phyloP scores from a whole-genome alignment of 257 asterid species.

The Solanum chilense region DNA sequence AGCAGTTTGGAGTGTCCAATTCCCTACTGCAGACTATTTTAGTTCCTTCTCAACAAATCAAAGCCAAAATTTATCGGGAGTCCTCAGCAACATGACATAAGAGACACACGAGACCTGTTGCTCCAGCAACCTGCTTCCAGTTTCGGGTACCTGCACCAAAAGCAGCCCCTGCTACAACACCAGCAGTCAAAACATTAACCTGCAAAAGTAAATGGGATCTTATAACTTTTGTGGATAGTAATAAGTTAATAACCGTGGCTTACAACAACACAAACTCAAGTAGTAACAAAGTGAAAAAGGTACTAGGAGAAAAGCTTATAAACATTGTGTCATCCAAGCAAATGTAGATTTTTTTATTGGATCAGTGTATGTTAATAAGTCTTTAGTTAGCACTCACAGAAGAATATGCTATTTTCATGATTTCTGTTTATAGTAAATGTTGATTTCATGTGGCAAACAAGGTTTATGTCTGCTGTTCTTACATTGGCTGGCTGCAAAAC shows the following conservation, averaged over 20 bases:
- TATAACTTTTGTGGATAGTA: background rate
- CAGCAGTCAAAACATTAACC: slow-evolving; percentile 58
- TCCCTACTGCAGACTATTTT: background rate
- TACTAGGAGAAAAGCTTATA: background rate
- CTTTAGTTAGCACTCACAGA: background rate
- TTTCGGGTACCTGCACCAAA: slow-evolving; percentile 64
- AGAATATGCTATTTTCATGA: background rate
- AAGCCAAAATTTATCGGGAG: slow-evolving; percentile 18
- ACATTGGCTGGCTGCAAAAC: background rate
- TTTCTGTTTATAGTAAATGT: background rate
- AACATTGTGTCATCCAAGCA: background rate
- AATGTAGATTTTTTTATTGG: background rate
- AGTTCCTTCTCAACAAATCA: background rate
- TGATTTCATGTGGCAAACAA: background rate
- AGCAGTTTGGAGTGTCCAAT: background rate
- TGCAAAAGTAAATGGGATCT: background rate
- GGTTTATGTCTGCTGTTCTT: background rate
- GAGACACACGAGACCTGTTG: slow-evolving; percentile 58
- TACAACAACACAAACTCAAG: background rate
- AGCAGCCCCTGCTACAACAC: slow-evolving; percentile 76
- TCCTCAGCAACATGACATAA: slow-evolving; percentile 32
- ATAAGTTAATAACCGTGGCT: background rate
- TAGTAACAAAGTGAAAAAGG: background rate
- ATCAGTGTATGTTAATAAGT: background rate
- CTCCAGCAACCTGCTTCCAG: slow-evolving; percentile 79